These are phyloP conservation scores for Rutstroemia sp. DNA, from an alignment of 2,329 filamentous ascomycete genomes.

Conservation along the genomic window DNA sequence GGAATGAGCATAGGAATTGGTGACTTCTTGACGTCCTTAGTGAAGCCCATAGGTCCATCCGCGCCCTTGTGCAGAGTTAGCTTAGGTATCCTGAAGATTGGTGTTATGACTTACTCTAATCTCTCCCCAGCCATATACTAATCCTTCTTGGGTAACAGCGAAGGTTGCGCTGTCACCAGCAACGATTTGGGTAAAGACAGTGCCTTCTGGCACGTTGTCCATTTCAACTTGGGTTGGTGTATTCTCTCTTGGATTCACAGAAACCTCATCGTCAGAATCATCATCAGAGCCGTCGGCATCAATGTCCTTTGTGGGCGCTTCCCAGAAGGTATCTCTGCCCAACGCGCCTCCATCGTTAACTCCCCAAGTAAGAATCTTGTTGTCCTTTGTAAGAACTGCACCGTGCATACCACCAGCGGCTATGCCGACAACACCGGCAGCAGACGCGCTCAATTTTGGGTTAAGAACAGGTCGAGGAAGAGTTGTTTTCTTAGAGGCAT, in stretches of 20 bases:
- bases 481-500: constrained; percentile 57
- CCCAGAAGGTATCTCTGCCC: constrained; percentile 63
- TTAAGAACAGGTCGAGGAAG: constrained; percentile 68
- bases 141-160: constrained; percentile 66
- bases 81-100: too few relatives aligned
- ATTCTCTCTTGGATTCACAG: constrained; percentile 51
- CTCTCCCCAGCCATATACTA: constrained; percentile 76
- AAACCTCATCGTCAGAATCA: constrained; percentile 45
- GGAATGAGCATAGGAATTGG: constrained; percentile 42
- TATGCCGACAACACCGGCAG: constrained; percentile 64
- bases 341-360: constrained; percentile 80
- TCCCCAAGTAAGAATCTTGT: constrained; percentile 77
- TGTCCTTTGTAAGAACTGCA: constrained; percentile 67
- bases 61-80: constrained; percentile 39
- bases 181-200: constrained; percentile 57
- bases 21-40: constrained; percentile 1
- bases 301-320: constrained; percentile 51
- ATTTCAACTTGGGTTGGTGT: constrained; percentile 49
- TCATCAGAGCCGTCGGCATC: constrained; percentile 32
- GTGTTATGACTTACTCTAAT: constrained; percentile 49
- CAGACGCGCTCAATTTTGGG: constrained; percentile 48
- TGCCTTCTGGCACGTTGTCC: constrained; percentile 43
- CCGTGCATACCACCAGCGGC: constrained; percentile 78
- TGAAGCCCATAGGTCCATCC: constrained; percentile 55
- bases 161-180: constrained; percentile 71